Conservation (phyloP, 768 basidiomycete genomes). For the Guyanaporus albipodus region DNA sequence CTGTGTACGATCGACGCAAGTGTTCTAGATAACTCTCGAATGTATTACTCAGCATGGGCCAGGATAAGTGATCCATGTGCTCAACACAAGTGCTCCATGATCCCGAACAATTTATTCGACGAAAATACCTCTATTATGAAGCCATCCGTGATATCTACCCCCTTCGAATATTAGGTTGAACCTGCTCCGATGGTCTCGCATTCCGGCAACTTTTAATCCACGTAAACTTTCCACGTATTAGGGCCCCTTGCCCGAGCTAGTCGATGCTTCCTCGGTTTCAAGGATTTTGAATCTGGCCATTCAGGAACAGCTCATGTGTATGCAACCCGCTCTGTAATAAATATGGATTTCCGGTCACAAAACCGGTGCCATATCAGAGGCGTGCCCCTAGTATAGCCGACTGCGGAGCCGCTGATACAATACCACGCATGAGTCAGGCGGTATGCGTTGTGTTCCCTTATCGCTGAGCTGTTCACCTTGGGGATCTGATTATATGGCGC, state of each 20-base stretch:
- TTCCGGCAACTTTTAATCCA: conserved; percentile 37
- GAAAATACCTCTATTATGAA: conserved; percentile 24
- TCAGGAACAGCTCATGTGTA: conserved; percentile 41
- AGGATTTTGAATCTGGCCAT: conserved; percentile 42
- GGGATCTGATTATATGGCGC: conserved; percentile 45
- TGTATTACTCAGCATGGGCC: conserved; percentile 1
- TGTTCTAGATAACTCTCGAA: conserved; percentile 1
- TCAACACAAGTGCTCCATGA: neutral
- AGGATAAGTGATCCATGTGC: neutral
- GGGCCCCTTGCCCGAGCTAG: conserved; percentile 34
- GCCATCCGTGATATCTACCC: neutral
- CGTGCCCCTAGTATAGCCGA: conserved; percentile 23
- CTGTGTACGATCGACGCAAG: conserved; percentile 11
- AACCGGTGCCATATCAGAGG: conserved; percentile 13
- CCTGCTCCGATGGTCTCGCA: conserved; percentile 12
- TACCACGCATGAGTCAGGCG: too few species aligned
- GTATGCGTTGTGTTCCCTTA: too few species aligned
- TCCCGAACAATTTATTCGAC: conserved; percentile 13
- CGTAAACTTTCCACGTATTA: conserved; percentile 39
- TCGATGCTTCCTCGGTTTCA: conserved; percentile 39
- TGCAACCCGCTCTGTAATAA: conserved; percentile 41
- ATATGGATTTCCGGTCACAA: conserved; percentile 44
- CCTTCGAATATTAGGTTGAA: neutral
- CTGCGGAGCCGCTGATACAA: conserved; percentile 19
- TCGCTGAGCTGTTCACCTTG: conserved; percentile 26